Percentiles rank a stretch among this genome's conserved stretches.
phyloP scores from a whole-genome alignment of 345 rosid genomes.

The Syzygium aromaticum region DNA sequence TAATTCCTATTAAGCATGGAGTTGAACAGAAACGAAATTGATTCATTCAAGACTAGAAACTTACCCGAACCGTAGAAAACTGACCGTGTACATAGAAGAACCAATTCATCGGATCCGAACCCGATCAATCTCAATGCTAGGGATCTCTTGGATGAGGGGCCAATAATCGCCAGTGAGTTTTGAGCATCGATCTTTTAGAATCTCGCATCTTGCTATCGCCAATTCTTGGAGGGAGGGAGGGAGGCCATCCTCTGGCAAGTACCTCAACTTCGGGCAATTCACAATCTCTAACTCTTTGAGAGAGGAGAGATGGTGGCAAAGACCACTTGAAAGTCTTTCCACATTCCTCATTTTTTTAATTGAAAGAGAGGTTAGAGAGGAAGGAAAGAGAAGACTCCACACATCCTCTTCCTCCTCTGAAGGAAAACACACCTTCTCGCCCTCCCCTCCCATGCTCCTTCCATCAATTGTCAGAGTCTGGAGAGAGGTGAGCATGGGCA shows the following conservation, averaged over 20 bases:
- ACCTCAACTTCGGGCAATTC: not conserved
- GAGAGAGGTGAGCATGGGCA: not conserved
- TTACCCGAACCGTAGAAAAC: not conserved
- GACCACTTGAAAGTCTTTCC: not conserved
- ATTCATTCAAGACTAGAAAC: not conserved
- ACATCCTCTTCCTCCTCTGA: not conserved
- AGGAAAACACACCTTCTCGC: not conserved
- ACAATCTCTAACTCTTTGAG: accelerated
- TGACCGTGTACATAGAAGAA: not conserved
- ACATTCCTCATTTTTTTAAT: not conserved
- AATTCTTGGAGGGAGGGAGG: not conserved
- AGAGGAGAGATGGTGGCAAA: not conserved
- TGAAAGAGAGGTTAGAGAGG: accelerated
- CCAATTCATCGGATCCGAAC: not conserved
- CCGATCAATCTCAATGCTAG: accelerated
- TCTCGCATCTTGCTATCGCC: accelerated
- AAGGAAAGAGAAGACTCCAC: not conserved
- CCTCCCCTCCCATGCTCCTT: not conserved
- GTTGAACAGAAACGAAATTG: not conserved
- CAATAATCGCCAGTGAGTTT: not conserved
- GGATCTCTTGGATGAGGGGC: not conserved
- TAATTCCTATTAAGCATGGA: not conserved
- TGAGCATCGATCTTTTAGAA: not conserved
- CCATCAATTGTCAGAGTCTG: accelerated
- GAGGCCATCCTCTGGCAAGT: not conserved